Evolutionary conservation across 352 stramenopile species (phyloP).

Genomic region (Phytopythium mirpurense): DNA sequence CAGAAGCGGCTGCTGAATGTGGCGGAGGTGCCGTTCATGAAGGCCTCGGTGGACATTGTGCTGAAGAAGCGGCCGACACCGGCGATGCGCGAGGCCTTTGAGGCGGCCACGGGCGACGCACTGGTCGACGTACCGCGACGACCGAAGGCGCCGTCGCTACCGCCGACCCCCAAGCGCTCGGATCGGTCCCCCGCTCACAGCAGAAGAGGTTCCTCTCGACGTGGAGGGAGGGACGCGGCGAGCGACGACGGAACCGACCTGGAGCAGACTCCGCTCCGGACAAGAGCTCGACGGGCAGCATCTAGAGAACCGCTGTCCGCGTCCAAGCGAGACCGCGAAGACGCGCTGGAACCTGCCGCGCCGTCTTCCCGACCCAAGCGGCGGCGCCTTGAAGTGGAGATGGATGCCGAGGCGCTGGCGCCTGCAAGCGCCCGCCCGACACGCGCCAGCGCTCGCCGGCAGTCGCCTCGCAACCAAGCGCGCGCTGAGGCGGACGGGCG

Average conservation of each 20-base stretch:
- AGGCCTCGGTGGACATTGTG: slow-evolving; percentile 62
- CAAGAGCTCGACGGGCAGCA: slow-evolving; percentile 1
- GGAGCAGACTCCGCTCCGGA: slow-evolving; percentile 6
- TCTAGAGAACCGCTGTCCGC: not conserved
- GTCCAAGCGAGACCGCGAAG: slow-evolving; percentile 2
- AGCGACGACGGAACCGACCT: slow-evolving; percentile 1
- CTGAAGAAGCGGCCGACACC: slow-evolving; percentile 68
- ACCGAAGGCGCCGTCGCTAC: slow-evolving; percentile 11
- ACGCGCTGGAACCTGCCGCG: not conserved
- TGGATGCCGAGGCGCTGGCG: slow-evolving; percentile 5
- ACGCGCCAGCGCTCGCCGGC: slow-evolving; percentile 1
- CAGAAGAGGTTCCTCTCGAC: slow-evolving; percentile 1
- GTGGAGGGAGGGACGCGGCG: not conserved
- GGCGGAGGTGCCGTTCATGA: slow-evolving; percentile 55
- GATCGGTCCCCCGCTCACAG: not conserved
- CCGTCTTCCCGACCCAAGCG: slow-evolving; percentile 7
- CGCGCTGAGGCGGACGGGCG: not conserved
- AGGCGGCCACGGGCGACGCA: slow-evolving; percentile 45
- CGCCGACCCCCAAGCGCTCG: slow-evolving; percentile 6
- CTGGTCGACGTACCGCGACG: slow-evolving; percentile 47
- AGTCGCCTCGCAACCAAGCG: not conserved
- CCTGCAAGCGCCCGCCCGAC: not conserved
- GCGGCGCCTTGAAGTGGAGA: slow-evolving; percentile 11
- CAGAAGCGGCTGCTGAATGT: slow-evolving; percentile 73
- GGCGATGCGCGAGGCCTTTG: slow-evolving; percentile 69